phyloP scores from a whole-genome alignment of 768 basidiomycete genomes.

The Crepidotus variabilis region DNA sequence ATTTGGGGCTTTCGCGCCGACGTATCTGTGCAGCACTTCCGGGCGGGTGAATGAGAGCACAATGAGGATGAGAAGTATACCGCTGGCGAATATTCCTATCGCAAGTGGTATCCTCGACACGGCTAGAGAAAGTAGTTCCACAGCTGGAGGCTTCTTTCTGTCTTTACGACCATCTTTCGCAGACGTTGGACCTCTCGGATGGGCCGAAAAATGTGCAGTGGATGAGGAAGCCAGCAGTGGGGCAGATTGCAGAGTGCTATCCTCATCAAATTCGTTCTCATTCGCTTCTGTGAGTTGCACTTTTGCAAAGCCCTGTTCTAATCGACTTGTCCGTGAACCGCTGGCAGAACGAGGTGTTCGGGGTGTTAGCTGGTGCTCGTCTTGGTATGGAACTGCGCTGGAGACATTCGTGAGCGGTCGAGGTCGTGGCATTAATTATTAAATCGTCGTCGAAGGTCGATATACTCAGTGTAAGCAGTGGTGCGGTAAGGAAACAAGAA shows the following conservation, averaged over 20 bases:
- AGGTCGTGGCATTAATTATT: constrained; percentile 39
- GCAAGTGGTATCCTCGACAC: constrained; percentile 38
- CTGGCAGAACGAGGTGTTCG: constrained; percentile 48
- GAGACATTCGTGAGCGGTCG: constrained; percentile 33
- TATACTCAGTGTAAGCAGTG: background rate
- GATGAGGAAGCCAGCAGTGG: constrained; percentile 48
- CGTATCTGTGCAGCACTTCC: constrained; percentile 39
- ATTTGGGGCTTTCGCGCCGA: constrained; percentile 29
- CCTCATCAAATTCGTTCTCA: constrained; percentile 35
- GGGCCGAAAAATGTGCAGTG: constrained; percentile 32
- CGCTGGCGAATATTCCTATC: constrained; percentile 40
- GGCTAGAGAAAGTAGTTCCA: constrained; percentile 14
- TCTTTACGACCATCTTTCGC: constrained; percentile 9
- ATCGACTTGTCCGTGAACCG: constrained; percentile 49
- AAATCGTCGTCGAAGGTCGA: background rate
- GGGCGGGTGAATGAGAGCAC: constrained; percentile 48
- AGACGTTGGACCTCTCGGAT: constrained; percentile 16
- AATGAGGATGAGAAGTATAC: constrained; percentile 42
- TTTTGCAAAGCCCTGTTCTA: constrained; percentile 50
- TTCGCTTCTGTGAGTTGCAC: constrained; percentile 41
- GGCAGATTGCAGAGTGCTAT: constrained; percentile 37
- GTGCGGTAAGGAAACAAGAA: background rate
- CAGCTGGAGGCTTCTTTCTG: constrained; percentile 7
- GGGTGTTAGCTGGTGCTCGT: constrained; percentile 46
- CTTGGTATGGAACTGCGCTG: constrained; percentile 26